phyloP scores from a whole-genome alignment of 345 rosid species.

The Acer saccharum region DNA sequence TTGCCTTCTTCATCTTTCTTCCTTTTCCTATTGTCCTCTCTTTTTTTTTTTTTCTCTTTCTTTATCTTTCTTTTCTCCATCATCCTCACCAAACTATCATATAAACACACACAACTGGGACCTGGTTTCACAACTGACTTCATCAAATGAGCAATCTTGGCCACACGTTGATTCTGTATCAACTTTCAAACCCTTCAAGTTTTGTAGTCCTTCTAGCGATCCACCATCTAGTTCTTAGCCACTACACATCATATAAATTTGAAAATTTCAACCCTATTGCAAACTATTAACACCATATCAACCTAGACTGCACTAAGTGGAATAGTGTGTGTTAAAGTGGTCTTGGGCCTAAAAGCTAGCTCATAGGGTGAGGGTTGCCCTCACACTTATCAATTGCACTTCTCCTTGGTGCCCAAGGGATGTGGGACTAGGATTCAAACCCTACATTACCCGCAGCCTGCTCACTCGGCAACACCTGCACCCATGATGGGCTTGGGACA shows the following conservation, averaged over 20 bases:
- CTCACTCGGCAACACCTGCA: too few relatives aligned
- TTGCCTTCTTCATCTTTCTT: not conserved
- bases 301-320: not conserved
- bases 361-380: too few relatives aligned
- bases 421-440: too few relatives aligned
- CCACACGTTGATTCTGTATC: not conserved
- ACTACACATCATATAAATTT: not conserved
- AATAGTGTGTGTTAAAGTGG: not conserved
- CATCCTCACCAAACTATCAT: not conserved
- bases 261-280: not conserved
- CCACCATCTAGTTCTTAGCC: slow-evolving; percentile 3
- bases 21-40: not conserved
- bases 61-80: not conserved
- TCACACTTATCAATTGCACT: too few relatives aligned
- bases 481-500: too few relatives aligned
- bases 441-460: too few relatives aligned
- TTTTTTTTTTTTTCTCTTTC: not conserved
- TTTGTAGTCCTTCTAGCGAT: not conserved
- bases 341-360: too few relatives aligned
- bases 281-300: not conserved
- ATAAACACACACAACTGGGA: not conserved
- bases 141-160: not conserved
- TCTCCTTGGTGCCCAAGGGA: too few relatives aligned
- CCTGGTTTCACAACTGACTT: not conserved
- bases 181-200: not conserved